phyloP scores from a whole-genome alignment of 257 asterid species.

The Plantago major region DNA sequence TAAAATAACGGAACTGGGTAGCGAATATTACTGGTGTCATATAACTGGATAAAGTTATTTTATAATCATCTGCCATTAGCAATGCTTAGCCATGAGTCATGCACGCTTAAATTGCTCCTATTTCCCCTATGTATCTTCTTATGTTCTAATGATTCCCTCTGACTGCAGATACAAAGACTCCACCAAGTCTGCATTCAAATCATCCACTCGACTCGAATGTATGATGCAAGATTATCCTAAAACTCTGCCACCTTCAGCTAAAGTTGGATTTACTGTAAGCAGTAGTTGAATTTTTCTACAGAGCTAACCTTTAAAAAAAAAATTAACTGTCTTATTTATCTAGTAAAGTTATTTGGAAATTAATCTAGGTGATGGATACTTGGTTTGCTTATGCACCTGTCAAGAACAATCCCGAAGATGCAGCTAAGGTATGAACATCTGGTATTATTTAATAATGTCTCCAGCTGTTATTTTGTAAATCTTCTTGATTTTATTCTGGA shows the following conservation, averaged over 20 bases:
- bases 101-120: constrained; percentile 6
- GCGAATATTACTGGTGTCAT: too few species aligned
- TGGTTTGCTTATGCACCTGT: constrained; percentile 99
- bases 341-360: not conserved
- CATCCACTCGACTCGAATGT: constrained; percentile 98
- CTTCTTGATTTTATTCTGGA: constrained; percentile 19
- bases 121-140: constrained; percentile 2
- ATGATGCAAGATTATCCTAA: constrained; percentile 99
- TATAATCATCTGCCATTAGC: constrained; percentile 4
- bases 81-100: constrained; percentile 5
- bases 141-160: constrained; percentile 18
- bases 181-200: constrained; percentile 80
- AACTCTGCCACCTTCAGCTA: constrained; percentile 87
- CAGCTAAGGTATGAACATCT: constrained; percentile 70
- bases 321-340: not conserved
- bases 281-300: constrained; percentile 13
- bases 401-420: constrained; percentile 98
- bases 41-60: not conserved
- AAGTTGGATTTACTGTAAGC: constrained; percentile 97
- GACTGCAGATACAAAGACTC: constrained; percentile 84
- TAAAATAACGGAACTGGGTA: too few species aligned
- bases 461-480: not conserved
- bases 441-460: not conserved
- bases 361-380: constrained; percentile 69
- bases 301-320: not conserved